Evolutionary conservation across 2,329 filamentous ascomycete species (phyloP), one percentile per base, ranked within the genome.

Genomic region (Teratosphaeria gauchensis): DNA sequence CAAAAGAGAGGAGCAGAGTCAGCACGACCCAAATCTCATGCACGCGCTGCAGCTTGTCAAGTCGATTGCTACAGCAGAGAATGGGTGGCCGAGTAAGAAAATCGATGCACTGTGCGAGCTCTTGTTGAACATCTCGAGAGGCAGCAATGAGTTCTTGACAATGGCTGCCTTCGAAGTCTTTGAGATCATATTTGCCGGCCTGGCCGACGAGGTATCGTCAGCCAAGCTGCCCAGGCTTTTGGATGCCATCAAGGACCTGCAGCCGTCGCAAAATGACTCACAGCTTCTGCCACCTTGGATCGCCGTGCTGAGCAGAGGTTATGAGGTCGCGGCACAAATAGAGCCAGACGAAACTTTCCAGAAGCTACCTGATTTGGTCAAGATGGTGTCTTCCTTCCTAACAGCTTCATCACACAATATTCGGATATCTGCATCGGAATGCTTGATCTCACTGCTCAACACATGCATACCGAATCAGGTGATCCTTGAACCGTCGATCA

Each of bases 91-190:
- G 0, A 96, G 88, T 77, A 90, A 88, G 77, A 96, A 95, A 76
- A 95, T 96, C 57, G 94, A 99, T 75, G 80, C 87, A 2, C 78
- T 99, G 35, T 96, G 92, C 73, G 92, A 97, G 73, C 77, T 96
- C 57, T 77, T 99, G 59, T 83, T 99, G 65, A 85, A 86, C 65
- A 95, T 97, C 62, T 92, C 92, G 32, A 87, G 87, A 69, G 92
- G 89, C 8, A 94, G 85, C 73, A 96, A 95, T 72, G 92, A 97
- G 72, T 95, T 92, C 73, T 86, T 99, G 79, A 95, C 92, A 33
- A 95, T 97, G 87, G 88, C 90, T 11, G 89, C 92, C 0, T 96
- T 99, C 67, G 92, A 96, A 64, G 92, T 97, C 3, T 99, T 99
- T 68, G 94, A 99, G 73, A 88, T 95, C 72, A 95, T 97, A 52